Evolutionary conservation across 768 basidiomycete genomes (phyloP), one percentile per base, ranked within the genome.

Genomic region (Mycena galericulata): DNA sequence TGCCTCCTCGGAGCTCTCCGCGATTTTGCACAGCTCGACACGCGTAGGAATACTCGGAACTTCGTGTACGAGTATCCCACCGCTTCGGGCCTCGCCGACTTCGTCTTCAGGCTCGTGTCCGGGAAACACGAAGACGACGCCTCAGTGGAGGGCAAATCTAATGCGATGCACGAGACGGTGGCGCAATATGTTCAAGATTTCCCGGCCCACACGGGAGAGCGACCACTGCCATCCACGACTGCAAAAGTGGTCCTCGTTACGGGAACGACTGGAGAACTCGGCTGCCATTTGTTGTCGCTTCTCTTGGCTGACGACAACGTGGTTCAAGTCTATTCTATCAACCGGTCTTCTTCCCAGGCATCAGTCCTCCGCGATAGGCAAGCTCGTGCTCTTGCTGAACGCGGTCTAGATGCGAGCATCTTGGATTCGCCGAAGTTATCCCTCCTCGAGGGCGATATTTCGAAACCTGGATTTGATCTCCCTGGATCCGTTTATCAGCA

Each of bases 11-110:
- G 75, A 2, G 77, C 78, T 14, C 69, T 85, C 4, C 77, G 75
- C 20, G 62, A 68, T 7, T 69, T 76, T 0, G 70, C 72, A 8
- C 65, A 75, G 15, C 59, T 73, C 17, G 64, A 75, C 27, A 69
- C 72, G 9, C 67, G 71, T 27, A 20, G 62, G 10, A 58, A 78
- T 26, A 69, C 82, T 0, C 67, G 73, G 14, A 80, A 78, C 46
- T 75, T 84, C 50, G 78, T 85, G 2, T 81, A 82, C 63, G 69
- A 76, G 10, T 62, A 83, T 61, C 82, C 79, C 3, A 80, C 79
- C 9, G 78, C 83, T 43, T 46, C 69, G 36, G 57, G 67, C 24
- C 76, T 77, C 43, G 55, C 61, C 5, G 1, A 20, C 1, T 63
- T 55, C 43, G 34, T 68, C 24, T 63, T 63, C 66, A 40, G 15